These are phyloP conservation scores for Panicum virgatum DNA, from an alignment of 202 grass and related monocot genomes.

Conservation along the genomic window DNA sequence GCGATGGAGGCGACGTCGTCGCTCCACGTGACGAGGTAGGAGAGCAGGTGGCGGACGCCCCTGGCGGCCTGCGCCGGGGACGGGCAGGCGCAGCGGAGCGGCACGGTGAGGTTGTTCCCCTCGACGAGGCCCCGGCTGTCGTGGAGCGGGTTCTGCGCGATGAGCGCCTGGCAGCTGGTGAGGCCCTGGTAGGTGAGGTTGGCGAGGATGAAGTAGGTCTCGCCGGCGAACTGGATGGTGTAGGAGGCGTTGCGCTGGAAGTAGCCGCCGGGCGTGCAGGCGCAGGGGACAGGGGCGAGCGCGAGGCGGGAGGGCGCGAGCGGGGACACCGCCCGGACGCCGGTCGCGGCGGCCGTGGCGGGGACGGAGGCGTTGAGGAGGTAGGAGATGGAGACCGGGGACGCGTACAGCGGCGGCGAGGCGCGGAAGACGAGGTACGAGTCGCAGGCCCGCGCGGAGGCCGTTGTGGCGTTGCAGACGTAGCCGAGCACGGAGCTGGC, in stretches of 20 bases:
- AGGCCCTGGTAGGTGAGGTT: slow-evolving; percentile 90
- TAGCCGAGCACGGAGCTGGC: slow-evolving; percentile 65
- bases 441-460: slow-evolving; percentile 31
- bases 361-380: slow-evolving; percentile 40
- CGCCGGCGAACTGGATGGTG: background rate
- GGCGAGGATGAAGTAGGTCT: slow-evolving; percentile 70
- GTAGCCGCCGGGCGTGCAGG: slow-evolving; percentile 44
- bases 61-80: slow-evolving; percentile 43
- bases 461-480: slow-evolving; percentile 41
- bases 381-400: slow-evolving; percentile 41
- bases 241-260: slow-evolving; percentile 87
- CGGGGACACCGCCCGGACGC: slow-evolving; percentile 29
- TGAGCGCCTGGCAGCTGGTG: slow-evolving; percentile 81
- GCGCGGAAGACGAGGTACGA: slow-evolving; percentile 55
- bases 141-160: slow-evolving; percentile 61
- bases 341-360: slow-evolving; percentile 35
- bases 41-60: slow-evolving; percentile 56
- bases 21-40: slow-evolving; percentile 58
- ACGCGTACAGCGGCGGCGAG: slow-evolving; percentile 30
- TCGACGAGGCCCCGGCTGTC: slow-evolving; percentile 23
- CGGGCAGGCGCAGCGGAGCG: slow-evolving; percentile 82
- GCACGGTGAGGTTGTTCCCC: slow-evolving; percentile 45
- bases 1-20: slow-evolving; percentile 51
- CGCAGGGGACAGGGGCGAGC: slow-evolving; percentile 57
- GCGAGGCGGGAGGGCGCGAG: slow-evolving; percentile 39